Conservation (phyloP, 2,329 filamentous ascomycete genomes). For the Nothopassalora personata region DNA sequence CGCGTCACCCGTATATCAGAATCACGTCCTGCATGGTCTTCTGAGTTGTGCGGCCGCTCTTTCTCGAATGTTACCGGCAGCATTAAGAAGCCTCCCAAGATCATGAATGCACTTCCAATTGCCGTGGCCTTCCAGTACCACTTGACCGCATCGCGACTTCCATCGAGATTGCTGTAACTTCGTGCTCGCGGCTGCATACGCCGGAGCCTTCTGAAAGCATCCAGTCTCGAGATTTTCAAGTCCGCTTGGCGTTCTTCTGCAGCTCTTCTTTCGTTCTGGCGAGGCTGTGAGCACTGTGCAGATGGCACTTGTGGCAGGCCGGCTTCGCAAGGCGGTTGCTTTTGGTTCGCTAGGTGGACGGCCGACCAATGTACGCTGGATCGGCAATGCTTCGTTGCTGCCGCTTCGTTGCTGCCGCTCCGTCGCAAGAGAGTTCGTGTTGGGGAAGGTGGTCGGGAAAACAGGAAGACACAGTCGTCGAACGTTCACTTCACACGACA, state of each 20-base stretch:
- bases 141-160: constrained; percentile 26
- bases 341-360: no score
- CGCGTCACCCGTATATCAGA: constrained; percentile 37
- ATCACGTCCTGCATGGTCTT: constrained; percentile 19
- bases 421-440: not conserved
- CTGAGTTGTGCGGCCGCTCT: not conserved
- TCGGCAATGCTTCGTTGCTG: no score
- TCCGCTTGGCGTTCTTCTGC: not conserved
- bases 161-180: constrained; percentile 28
- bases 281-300: no score
- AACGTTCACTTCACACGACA: not conserved
- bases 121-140: constrained; percentile 48
- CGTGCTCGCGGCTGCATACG: constrained; percentile 25
- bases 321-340: no score
- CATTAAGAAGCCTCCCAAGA: constrained; percentile 47
- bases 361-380: no score
- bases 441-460: not conserved
- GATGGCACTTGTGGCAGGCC: no score
- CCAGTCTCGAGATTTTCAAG: constrained; percentile 15
- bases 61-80: constrained; percentile 44
- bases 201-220: constrained; percentile 20
- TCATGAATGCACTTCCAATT: constrained; percentile 42
- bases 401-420: no score
- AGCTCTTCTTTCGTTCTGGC: no score
- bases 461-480: not conserved